Conservation (phyloP, 2,329 filamentous ascomycete species). For the Alternaria angustiovoidea region DNA sequence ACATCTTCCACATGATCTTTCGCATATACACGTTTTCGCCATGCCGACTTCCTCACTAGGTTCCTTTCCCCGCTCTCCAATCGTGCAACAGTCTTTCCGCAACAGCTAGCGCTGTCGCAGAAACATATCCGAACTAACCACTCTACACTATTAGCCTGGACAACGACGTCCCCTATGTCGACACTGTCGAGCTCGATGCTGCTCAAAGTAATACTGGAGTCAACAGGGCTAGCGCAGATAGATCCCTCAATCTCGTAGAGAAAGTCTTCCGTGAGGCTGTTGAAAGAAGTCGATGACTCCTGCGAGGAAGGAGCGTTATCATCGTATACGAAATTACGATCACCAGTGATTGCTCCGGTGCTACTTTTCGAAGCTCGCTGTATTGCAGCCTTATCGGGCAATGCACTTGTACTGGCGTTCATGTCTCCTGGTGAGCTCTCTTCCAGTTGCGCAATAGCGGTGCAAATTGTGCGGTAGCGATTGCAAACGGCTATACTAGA, state of each 20-base stretch:
- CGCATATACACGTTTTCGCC: not conserved
- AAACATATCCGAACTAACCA: conserved; percentile 4
- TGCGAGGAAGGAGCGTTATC: not conserved
- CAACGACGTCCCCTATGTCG: not conserved
- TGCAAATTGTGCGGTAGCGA: conserved; percentile 1
- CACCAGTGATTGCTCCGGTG: not conserved
- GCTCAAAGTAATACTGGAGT: not conserved
- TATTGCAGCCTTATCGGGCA: not conserved
- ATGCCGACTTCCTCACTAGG: not conserved
- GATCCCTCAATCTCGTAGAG: not conserved
- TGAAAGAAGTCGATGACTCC: not conserved
- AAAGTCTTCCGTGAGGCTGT: not conserved
- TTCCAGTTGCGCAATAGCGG: not conserved
- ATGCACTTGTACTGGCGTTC: not conserved
- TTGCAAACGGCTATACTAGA: not conserved
- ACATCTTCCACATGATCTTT: not conserved
- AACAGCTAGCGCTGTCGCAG: not conserved
- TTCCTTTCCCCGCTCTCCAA: not conserved
- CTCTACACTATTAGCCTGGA: not conserved
- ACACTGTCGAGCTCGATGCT: not conserved
- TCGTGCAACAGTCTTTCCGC: not conserved
- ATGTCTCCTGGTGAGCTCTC: not conserved
- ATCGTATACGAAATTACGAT: not conserved
- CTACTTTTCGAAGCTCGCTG: not conserved
- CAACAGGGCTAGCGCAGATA: not conserved